Evolutionary conservation across 164 flowering plant species (phyloP).

Genomic region (Malania oleifera): DNA sequence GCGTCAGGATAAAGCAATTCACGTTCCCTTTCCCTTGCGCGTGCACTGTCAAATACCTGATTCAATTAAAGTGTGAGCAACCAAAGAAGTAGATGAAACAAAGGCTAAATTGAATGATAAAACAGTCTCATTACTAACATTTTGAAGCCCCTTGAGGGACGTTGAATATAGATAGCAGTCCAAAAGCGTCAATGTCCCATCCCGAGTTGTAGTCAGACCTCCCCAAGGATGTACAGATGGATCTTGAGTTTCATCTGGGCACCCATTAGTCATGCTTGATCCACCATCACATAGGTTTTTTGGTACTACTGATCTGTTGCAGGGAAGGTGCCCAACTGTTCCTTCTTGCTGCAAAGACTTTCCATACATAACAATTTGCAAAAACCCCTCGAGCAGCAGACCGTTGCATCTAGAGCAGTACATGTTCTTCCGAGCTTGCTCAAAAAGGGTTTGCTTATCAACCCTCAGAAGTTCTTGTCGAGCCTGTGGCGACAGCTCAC

Average conservation of each 20-base stretch:
- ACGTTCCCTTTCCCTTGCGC: constrained; percentile 88
- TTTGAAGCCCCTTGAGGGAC: constrained; percentile 81
- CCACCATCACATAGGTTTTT: constrained; percentile 32
- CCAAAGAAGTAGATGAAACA: constrained; percentile 2
- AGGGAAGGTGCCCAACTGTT: constrained; percentile 26
- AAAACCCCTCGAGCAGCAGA: constrained; percentile 80
- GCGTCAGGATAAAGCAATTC: constrained; percentile 97
- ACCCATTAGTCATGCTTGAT: constrained; percentile 19
- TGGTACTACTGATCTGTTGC: constrained; percentile 24
- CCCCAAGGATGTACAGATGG: constrained; percentile 98
- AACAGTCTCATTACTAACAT: constrained; percentile 37
- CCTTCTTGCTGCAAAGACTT: constrained; percentile 78
- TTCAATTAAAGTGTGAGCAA: constrained; percentile 13
- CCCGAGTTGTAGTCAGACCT: constrained; percentile 77
- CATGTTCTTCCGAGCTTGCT: constrained; percentile 93
- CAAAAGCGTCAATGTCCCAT: constrained; percentile 80
- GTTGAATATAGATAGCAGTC: constrained; percentile 72
- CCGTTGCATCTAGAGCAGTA: constrained; percentile 99
- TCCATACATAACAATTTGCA: constrained; percentile 89
- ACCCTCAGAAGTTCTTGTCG: constrained; percentile 74
- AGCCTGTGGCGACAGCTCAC: constrained; percentile 65
- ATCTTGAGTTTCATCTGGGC: constrained; percentile 72
- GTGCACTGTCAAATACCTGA: constrained; percentile 95
- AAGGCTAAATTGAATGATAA: neutral
- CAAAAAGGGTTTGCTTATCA: constrained; percentile 87